Evolutionary conservation across 1,284 basidiomycete genomes (phyloP).

Genomic region (Gymnopus androsaceus): DNA sequence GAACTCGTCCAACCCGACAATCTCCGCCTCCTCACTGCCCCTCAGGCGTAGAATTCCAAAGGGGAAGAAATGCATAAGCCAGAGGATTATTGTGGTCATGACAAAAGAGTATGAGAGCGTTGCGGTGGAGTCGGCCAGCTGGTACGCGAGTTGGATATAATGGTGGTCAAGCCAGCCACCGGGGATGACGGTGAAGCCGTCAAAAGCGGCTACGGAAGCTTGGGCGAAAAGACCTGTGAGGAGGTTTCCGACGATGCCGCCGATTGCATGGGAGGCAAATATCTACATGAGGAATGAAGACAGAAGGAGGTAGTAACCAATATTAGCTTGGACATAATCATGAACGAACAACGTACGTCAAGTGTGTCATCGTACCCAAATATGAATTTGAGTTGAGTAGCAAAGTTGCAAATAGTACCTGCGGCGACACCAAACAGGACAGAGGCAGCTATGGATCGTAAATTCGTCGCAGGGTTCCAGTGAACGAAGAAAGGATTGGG

Average conservation of each 20-base stretch:
- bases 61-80: constrained; percentile 83
- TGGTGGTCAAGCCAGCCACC: constrained; percentile 78
- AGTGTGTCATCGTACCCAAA: constrained; percentile 77
- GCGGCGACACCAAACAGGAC: constrained; percentile 86
- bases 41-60: constrained; percentile 72
- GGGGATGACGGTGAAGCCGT: constrained; percentile 57
- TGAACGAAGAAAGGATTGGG: background rate
- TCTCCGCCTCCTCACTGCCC: constrained; percentile 72
- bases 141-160: constrained; percentile 67
- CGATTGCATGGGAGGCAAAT: constrained; percentile 89
- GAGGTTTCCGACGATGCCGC: constrained; percentile 87
- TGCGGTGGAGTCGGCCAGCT: constrained; percentile 61
- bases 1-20: constrained; percentile 80
- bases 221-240: constrained; percentile 77
- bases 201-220: constrained; percentile 57
- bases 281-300: constrained; percentile 53
- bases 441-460: constrained; percentile 58
- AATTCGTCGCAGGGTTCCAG: background rate
- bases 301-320: background rate
- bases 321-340: background rate
- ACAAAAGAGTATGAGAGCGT: constrained; percentile 66
- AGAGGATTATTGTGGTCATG: constrained; percentile 72
- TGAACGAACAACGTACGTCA: constrained; percentile 54
- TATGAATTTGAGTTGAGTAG: constrained; percentile 89
- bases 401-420: constrained; percentile 88